phyloP scores from a whole-genome alignment of 768 basidiomycete species.

The Suillus cothurnatus region DNA sequence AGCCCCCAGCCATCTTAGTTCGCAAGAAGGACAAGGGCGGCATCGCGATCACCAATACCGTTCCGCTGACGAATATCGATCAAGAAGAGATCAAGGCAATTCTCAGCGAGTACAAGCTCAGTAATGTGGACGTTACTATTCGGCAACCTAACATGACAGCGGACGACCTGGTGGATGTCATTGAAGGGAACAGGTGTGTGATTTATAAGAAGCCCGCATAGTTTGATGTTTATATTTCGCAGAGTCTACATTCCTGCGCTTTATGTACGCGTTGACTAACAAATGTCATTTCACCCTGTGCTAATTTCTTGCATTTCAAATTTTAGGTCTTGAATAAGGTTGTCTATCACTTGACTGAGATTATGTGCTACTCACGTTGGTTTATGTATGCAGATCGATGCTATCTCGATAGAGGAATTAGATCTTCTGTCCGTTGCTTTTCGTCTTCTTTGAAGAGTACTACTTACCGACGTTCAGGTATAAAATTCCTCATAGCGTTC shows the following conservation, averaged over 20 bases:
- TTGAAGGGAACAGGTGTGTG: conserved; percentile 86
- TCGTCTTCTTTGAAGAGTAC: background rate
- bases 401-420: conserved; percentile 97
- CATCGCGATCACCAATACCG: conserved; percentile 94
- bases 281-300: background rate
- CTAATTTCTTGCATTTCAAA: conserved; percentile 4
- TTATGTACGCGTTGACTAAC: conserved; percentile 57
- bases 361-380: conserved; percentile 6
- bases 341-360: conserved; percentile 10
- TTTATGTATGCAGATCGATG: conserved; percentile 74
- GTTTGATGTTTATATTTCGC: conserved; percentile 9
- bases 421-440: conserved; percentile 69
- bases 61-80: conserved; percentile 93
- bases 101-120: conserved; percentile 88
- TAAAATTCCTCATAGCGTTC: conserved; percentile 95
- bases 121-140: conserved; percentile 89
- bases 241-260: conserved; percentile 94
- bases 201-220: background rate
- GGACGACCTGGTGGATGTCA: conserved; percentile 95
- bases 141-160: conserved; percentile 90
- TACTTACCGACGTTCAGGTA: conserved; percentile 48
- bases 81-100: conserved; percentile 96
- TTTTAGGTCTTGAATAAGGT: conserved; percentile 83
- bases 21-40: conserved; percentile 89
- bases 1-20: conserved; percentile 83